Base-by-base conservation (phyloP, 805 yeast species). In the Cephaloascus albidus region DNA sequence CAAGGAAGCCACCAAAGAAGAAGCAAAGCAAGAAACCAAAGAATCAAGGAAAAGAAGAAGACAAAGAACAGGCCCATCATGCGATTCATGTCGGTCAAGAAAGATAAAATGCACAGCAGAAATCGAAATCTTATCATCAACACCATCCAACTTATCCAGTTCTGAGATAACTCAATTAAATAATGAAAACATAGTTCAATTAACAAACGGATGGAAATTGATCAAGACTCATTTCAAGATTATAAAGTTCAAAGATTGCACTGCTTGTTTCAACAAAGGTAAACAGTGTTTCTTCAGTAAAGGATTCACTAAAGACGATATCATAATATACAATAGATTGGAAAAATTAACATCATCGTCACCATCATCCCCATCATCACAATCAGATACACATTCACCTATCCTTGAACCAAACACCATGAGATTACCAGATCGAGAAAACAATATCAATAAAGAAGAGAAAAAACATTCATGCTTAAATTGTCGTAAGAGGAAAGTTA, bases 81-180 rank as follows among this genome's bases (percentile, higher is more conserved):
- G 90, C 56, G 88, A 82, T 53, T 61, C 73, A 36, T 82, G 90
- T 54, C 65, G 88, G 39, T 51, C 73, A 14, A 68, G 86, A 41
- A 82, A 82, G 53, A 81, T 81, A 42, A 82, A 78, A 57, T 82
- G 90, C 59, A 78, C 81, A 55, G 85, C 89, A 2, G 78, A 70
- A 46, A 74, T 81, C 10, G 54, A 58, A 27, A 61, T 74, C 18
- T 43, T 76, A 36, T 49, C 56, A 36, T 52, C 39, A 33, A 10
- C 40, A 15, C 37, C 34, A 35, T 28, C 20, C 31, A 33, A 40
- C 17, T 39, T 52, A 14, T 33, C 43, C 20, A 28, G 40, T 6
- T 42, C 31, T 26, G 44, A 46, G 35, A 38, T 45, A 37, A 35
- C 36, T 30, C 40, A 38, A 28, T 40, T 45, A 37, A 3, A 33